Conservation (phyloP, 371 early-diverging fungal species). For the Zancudomyces culisetae region DNA sequence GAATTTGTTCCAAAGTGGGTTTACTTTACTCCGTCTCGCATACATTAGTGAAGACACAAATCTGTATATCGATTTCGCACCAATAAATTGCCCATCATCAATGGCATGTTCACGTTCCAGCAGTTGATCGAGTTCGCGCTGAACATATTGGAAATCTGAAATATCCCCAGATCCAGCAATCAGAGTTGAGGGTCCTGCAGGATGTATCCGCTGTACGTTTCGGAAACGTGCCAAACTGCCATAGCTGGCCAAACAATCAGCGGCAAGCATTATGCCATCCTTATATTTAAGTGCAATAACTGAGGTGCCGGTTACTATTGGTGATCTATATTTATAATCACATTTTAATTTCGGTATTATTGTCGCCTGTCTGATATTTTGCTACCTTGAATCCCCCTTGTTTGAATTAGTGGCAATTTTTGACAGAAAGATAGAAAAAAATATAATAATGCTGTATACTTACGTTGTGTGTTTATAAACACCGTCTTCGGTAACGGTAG, state of each 20-base stretch:
- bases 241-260: constrained; percentile 85
- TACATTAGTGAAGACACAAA: constrained; percentile 89
- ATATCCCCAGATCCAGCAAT: constrained; percentile 90
- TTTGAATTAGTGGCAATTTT: not conserved
- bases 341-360: too few relatives aligned
- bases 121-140: constrained; percentile 62
- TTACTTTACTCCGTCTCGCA: constrained; percentile 69
- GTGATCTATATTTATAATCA: too few relatives aligned
- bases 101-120: constrained; percentile 58
- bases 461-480: constrained; percentile 2
- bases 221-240: constrained; percentile 91
- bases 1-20: constrained; percentile 92
- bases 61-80: constrained; percentile 71
- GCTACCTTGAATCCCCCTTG: not conserved
- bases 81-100: constrained; percentile 77
- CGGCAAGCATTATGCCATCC: constrained; percentile 94
- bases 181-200: constrained; percentile 64
- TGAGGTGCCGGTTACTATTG: constrained; percentile 93
- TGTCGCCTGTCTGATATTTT: not conserved
- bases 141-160: constrained; percentile 82
- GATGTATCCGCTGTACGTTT: constrained; percentile 65
- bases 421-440: not conserved
- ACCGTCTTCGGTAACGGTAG: constrained; percentile 2
- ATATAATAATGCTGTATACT: not conserved
- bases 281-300: constrained; percentile 89